These are phyloP conservation scores for Fusarium ambrosium DNA, from an alignment of 2,329 filamentous ascomycete species.

Conservation along the genomic window DNA sequence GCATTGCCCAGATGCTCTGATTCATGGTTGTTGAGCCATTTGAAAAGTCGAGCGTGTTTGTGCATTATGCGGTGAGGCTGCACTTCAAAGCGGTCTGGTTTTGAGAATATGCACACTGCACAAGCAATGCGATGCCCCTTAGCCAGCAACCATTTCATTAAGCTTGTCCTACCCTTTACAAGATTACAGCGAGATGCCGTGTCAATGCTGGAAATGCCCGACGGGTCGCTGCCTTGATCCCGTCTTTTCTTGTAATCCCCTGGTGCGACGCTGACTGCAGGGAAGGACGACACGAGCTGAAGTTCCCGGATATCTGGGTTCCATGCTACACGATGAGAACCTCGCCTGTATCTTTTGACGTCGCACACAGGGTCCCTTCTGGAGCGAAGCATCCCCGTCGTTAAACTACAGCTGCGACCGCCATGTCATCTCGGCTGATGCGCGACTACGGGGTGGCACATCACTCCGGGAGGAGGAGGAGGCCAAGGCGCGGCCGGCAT, in stretches of 20 bases:
- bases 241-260: conserved; percentile 1
- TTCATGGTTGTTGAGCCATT: neutral
- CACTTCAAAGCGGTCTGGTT: neutral
- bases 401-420: conserved; percentile 13
- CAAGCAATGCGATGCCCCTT: conserved; percentile 6
- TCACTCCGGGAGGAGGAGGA: neutral
- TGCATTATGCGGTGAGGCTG: conserved; percentile 20
- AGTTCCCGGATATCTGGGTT: conserved; percentile 10
- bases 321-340: neutral
- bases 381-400: neutral
- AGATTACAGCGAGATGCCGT: conserved; percentile 10
- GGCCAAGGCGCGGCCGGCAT: conserved; percentile 12
- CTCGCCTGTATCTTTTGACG: neutral
- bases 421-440: conserved; percentile 15
- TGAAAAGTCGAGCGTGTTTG: conserved; percentile 1
- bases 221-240: conserved; percentile 12
- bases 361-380: neutral
- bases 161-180: conserved; percentile 19
- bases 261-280: conserved; percentile 36
- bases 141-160: conserved; percentile 4
- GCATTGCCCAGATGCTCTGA: neutral
- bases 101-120: neutral
- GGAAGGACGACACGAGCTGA: conserved; percentile 6
- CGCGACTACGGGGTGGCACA: neutral
- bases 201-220: conserved; percentile 32